phyloP scores from a whole-genome alignment of 2,329 filamentous ascomycete species.

The Celoporthe dispersa region DNA sequence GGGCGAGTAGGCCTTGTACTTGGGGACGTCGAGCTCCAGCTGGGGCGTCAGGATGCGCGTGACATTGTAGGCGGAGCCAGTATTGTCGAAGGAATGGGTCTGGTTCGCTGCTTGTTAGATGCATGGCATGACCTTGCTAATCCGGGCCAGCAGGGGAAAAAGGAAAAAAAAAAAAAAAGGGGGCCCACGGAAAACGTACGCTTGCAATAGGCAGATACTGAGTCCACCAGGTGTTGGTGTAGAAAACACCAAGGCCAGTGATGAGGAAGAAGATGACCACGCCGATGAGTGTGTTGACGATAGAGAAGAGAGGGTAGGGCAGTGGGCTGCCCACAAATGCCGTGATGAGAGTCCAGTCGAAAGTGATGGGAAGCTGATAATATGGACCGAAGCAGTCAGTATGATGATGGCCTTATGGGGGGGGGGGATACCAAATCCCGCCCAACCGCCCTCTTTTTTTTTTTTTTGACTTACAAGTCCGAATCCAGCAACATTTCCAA shows the following conservation, averaged over 20 bases:
- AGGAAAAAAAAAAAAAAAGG: too few species aligned
- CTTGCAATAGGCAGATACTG: slow-evolving; percentile 25
- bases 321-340: slow-evolving; percentile 24
- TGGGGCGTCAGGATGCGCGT: slow-evolving; percentile 18
- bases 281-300: slow-evolving; percentile 23
- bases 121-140: too few species aligned
- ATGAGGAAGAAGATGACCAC: slow-evolving; percentile 24
- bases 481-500: slow-evolving; percentile 24
- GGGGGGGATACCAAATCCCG: too few species aligned
- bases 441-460: too few species aligned
- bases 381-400: neutral
- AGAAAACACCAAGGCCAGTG: slow-evolving; percentile 21
- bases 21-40: slow-evolving; percentile 21
- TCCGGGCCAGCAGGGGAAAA: neutral
- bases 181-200: neutral
- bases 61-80: slow-evolving; percentile 12
- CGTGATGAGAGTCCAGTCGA: slow-evolving; percentile 28
- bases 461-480: slow-evolving; percentile 21
- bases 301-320: slow-evolving; percentile 22
- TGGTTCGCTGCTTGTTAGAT: neutral
- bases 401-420: too few species aligned
- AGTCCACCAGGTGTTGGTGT: slow-evolving; percentile 24
- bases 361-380: slow-evolving; percentile 22
- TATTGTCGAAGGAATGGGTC: slow-evolving; percentile 27
- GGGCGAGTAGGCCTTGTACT: slow-evolving; percentile 25